Base-by-base conservation (phyloP, 2,329 filamentous ascomycete genomes). In the Nemania bipapillata region DNA sequence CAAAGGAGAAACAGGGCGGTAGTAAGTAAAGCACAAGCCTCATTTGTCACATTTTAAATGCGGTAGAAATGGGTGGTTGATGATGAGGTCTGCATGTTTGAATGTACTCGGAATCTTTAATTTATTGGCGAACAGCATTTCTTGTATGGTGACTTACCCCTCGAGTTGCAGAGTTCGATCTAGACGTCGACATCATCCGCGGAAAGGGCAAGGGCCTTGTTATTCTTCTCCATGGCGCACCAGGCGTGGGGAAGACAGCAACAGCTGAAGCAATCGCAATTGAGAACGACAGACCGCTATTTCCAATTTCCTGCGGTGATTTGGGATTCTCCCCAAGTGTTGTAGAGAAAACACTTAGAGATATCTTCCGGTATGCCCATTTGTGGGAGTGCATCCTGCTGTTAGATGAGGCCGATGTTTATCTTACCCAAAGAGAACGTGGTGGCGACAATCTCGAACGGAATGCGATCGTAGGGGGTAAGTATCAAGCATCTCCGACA, bases 381-480 rank as follows among this genome's bases (percentile, higher is more conserved):
- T n/a, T 58, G 12, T 58, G 37, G 55, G 55, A 58, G 40, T 47
- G 55, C 49, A 58, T 58, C n/a, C 47, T 52, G 2, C 47, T n/a
- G n/a, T n/a, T n/a, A n/a, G n/a, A 60, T 17, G 42, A 60, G 26
- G 45, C 57, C 20, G 57, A 60, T 22, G 20, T 61, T n/a, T 61
- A 40, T 40, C 57, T 61, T 20, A 52, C 57, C 12, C 57, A 61
- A 20, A n/a, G 57, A 52, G 57, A 61, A 12, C 57, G 57, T 26
- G 12, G 54, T 24, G 49, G 49, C 2, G n/a, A 42, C 9, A 52
- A 9, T n/a, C 57, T 61, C 7, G 30, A 61, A 17, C 32, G 57
- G 9, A 61, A 61, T 15, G 30, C 57, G 40, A 9, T 61, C 24
- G 57, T 61, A 1, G 57, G 45, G 52, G 57, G 45, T 61, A 30